phyloP scores from a whole-genome alignment of 2,329 filamentous ascomycete species.

The Lojkania enalia region DNA sequence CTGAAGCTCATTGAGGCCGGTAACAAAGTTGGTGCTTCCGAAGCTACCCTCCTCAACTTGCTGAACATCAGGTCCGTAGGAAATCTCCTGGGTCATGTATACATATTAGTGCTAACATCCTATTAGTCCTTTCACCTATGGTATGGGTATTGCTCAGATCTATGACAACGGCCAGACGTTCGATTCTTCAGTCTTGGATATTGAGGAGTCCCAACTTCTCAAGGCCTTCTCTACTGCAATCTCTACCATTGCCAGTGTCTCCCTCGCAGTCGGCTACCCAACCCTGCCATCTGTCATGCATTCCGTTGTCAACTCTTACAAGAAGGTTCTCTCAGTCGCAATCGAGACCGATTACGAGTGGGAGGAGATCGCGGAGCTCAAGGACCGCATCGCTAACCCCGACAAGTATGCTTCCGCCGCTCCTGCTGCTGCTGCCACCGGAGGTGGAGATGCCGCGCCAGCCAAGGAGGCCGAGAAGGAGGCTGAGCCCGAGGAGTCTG shows the following conservation, averaged over 20 bases:
- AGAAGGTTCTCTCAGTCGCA: constrained; percentile 90
- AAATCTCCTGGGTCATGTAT: background rate
- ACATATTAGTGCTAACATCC: background rate
- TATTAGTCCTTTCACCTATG: constrained; percentile 63
- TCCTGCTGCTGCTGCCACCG: constrained; percentile 63
- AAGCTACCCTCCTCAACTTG: constrained; percentile 99
- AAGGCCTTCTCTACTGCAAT: constrained; percentile 79
- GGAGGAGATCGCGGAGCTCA: constrained; percentile 95
- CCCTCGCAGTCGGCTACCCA: constrained; percentile 91
- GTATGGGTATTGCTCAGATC: constrained; percentile 94
- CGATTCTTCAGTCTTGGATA: constrained; percentile 82
- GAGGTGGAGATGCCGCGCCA: constrained; percentile 52
- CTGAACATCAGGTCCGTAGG: constrained; percentile 81
- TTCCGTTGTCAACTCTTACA: constrained; percentile 96
- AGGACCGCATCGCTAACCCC: constrained; percentile 99
- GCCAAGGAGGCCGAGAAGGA: constrained; percentile 54
- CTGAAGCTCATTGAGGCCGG: constrained; percentile 96
- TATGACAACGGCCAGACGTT: constrained; percentile 98
- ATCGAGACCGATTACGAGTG: constrained; percentile 89
- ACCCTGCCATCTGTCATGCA: constrained; percentile 95
- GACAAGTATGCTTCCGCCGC: constrained; percentile 89
- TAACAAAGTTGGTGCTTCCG: constrained; percentile 95
- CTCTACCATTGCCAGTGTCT: constrained; percentile 84
- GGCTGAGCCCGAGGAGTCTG: constrained; percentile 62
- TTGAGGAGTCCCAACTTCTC: constrained; percentile 92